phyloP scores from a whole-genome alignment of 495 filamentous ascomycete species.

The Penicillium parvum region DNA sequence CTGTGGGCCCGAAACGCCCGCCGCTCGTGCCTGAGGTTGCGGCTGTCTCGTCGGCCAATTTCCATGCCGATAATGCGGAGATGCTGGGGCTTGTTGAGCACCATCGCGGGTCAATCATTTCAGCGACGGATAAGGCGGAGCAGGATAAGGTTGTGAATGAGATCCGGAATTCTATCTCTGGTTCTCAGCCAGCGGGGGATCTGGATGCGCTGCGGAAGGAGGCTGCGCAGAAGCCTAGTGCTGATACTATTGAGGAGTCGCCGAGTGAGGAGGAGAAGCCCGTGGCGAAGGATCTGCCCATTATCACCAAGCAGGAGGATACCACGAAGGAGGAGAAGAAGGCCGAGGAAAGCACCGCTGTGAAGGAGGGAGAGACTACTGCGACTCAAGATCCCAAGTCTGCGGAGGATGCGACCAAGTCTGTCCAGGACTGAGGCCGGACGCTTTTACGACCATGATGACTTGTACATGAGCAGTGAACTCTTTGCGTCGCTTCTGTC shows the following conservation, averaged over 20 bases:
- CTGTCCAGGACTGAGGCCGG: conserved; percentile 21
- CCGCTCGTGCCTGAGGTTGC: conserved; percentile 38
- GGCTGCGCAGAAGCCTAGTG: conserved; percentile 14
- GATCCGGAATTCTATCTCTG: conserved; percentile 37
- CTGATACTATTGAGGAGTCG: conserved; percentile 32
- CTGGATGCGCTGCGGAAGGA: conserved; percentile 28
- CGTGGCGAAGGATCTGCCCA: background rate
- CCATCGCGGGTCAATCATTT: conserved; percentile 43
- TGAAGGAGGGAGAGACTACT: conserved; percentile 10
- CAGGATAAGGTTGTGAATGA: conserved; percentile 36
- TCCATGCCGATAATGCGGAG: conserved; percentile 41
- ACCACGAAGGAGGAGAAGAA: conserved; percentile 12
- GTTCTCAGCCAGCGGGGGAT: conserved; percentile 12
- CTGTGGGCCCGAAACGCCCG: conserved; percentile 28
- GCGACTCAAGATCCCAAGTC: conserved; percentile 26
- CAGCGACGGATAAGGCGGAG: conserved; percentile 32
- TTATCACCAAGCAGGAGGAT: conserved; percentile 3
- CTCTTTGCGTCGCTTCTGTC: conserved; percentile 8
- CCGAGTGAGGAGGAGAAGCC: conserved; percentile 22
- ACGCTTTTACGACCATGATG: conserved; percentile 13
- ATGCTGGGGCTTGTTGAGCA: conserved; percentile 37
- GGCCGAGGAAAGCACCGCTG: conserved; percentile 3
- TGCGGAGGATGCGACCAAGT: conserved; percentile 20
- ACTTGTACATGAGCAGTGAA: conserved; percentile 15
- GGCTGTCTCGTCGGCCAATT: conserved; percentile 41